phyloP scores from a whole-genome alignment of 1,284 basidiomycete species.

The Ustilago trichophora region DNA sequence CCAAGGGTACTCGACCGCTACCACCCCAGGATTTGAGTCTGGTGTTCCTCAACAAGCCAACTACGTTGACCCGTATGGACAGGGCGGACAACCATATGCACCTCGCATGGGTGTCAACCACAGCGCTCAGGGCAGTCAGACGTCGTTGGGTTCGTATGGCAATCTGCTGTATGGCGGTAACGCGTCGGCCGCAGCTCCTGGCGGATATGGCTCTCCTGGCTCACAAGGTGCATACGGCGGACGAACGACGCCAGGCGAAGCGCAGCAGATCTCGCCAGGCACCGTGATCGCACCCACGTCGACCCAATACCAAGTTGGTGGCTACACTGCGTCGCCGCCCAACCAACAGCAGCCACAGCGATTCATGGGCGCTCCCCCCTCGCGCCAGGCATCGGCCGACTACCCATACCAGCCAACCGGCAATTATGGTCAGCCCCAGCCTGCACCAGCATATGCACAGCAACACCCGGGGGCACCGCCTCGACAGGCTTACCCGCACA shows the following conservation, averaged over 20 bases:
- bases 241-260: slow-evolving; percentile 10
- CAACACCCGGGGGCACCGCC: slow-evolving; percentile 8
- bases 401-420: slow-evolving; percentile 27
- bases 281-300: slow-evolving; percentile 28
- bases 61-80: slow-evolving; percentile 37
- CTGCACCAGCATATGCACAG: slow-evolving; percentile 15
- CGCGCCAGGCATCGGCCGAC: slow-evolving; percentile 35
- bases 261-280: slow-evolving; percentile 41
- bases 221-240: slow-evolving; percentile 15
- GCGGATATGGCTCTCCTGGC: slow-evolving; percentile 10
- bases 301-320: slow-evolving; percentile 14
- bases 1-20: slow-evolving; percentile 12
- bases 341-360: slow-evolving; percentile 20
- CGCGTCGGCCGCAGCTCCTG: slow-evolving; percentile 3
- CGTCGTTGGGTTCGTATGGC: slow-evolving; percentile 44
- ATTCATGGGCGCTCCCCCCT: slow-evolving; percentile 20
- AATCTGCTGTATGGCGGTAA: slow-evolving; percentile 37
- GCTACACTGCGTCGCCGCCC: slow-evolving; percentile 29
- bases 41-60: slow-evolving; percentile 21
- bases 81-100: slow-evolving; percentile 13
- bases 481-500: slow-evolving; percentile 17
- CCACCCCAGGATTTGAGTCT: slow-evolving; percentile 19
- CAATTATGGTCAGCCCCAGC: slow-evolving; percentile 14
- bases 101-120: slow-evolving; percentile 26
- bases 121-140: slow-evolving; percentile 35